Percentiles rank a stretch among this genome's conserved stretches.
Evolutionary conservation across 2,329 filamentous ascomycete genomes (phyloP).

Genomic region (Metarhizium sp.): DNA sequence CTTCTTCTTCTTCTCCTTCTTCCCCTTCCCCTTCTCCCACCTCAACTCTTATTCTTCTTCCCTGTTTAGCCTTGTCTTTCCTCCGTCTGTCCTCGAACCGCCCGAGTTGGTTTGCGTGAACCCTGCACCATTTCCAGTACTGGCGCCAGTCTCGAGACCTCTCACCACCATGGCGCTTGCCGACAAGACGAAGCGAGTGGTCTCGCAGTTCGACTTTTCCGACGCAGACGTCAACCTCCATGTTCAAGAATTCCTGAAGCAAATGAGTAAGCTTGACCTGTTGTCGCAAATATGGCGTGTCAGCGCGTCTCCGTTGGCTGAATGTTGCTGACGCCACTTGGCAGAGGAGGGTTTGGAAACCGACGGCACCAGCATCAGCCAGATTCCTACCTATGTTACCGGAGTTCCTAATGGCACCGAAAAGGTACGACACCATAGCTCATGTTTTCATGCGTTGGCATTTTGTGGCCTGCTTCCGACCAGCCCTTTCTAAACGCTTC

Average conservation of each 20-base stretch:
- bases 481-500: not conserved
- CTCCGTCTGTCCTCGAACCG: constrained; percentile 21
- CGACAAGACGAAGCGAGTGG: constrained; percentile 69
- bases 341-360: constrained; percentile 71
- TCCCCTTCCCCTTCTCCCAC: constrained; percentile 7
- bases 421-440: constrained; percentile 45
- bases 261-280: constrained; percentile 56
- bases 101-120: constrained; percentile 44
- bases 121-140: constrained; percentile 42
- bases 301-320: not conserved
- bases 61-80: constrained; percentile 19
- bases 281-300: not conserved
- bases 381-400: constrained; percentile 96
- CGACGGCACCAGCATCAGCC: constrained; percentile 74
- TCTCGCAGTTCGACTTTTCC: constrained; percentile 76
- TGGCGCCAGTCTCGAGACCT: constrained; percentile 43
- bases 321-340: not conserved
- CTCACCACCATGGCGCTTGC: constrained; percentile 52
- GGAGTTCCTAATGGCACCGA: constrained; percentile 94
- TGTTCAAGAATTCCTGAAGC: constrained; percentile 74
- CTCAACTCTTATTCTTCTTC: constrained; percentile 15
- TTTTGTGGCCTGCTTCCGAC: not conserved
- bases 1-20: constrained; percentile 9
- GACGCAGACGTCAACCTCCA: constrained; percentile 69
- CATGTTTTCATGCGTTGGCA: not conserved